A percentile compares a stretch with the other conserved stretches of the same genome.
These are phyloP conservation scores for Metarhizium album DNA, from an alignment of 2,329 filamentous ascomycete genomes.

Conservation along the genomic window DNA sequence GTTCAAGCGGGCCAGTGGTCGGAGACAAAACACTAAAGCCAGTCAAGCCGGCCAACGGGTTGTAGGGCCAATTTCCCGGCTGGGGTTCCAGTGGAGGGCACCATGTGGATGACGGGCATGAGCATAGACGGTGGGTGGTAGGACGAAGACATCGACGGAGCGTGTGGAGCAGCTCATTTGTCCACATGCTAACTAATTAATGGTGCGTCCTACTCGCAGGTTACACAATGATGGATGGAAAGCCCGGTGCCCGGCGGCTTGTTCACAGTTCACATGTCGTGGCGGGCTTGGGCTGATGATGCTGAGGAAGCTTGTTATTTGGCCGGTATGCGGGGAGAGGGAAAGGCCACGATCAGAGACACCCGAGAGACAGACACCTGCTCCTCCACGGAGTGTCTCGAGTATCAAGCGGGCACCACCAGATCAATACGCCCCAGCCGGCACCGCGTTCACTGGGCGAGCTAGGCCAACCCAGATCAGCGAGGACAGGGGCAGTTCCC, in stretches of 20 bases:
- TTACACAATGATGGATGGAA: neutral
- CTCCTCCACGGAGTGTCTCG: neutral
- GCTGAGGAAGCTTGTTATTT: neutral
- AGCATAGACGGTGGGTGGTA: slow-evolving; percentile 4
- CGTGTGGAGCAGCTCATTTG: neutral
- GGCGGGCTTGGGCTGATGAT: neutral
- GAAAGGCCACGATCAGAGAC: neutral
- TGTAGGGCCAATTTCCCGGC: slow-evolving; percentile 14
- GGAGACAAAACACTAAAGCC: slow-evolving; percentile 1
- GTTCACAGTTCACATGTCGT: neutral
- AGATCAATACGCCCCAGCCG: neutral
- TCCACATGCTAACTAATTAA: neutral
- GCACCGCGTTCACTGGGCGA: neutral
- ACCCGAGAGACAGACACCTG: neutral
- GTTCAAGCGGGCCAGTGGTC: slow-evolving; percentile 5
- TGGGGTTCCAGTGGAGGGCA: slow-evolving; percentile 7
- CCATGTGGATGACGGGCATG: slow-evolving; percentile 9
- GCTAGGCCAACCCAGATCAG: neutral
- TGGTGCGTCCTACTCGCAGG: neutral
- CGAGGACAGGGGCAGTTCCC: neutral
- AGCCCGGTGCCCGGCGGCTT: neutral
- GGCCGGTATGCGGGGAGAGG: neutral
- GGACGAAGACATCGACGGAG: slow-evolving; percentile 1
- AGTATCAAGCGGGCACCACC: too few species aligned
- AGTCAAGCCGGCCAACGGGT: slow-evolving; percentile 1